Evolutionary conservation across 176 grass and related monocot genomes (phyloP), one percentile per base, ranked within the genome.

Genomic region (Elymus sibiricus): DNA sequence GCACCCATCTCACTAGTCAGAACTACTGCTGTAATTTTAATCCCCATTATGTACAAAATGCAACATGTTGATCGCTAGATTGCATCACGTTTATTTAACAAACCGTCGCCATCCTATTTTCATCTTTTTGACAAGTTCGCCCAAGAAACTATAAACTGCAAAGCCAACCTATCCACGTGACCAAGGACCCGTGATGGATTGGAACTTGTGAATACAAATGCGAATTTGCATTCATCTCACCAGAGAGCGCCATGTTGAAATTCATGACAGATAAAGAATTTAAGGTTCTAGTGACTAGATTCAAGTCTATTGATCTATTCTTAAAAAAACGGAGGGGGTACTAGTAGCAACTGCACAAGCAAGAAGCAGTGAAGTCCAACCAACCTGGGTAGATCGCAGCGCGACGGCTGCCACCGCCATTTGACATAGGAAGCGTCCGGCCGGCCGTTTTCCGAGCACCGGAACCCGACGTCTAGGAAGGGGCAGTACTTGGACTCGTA

Each of bases 371-470:
- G 28, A 12, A 56, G 25, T 44, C n/a, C 5, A 82, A 53, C n/a
- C 7, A 56, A 98, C 95, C 93, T 92, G 17, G 91, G 83, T 28
- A 98, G 93, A 87, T 95, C 79, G 86, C 95, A 98, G 80, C 86
- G 79, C 31, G 89, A 70, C 40, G 93, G 95, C 58, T 87, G 89
- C 95, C 95, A 98, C 13, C 93, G 86, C 93, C 92, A 95, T 88
- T 95, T 91, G 78, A 86, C 76, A 80, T 95, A 98, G 85, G 90
- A 74, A 4, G 49, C 27, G 69, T 98, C 95, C 13, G 72, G 60
- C 81, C 95, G 82, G 27, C 95, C 95, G 77, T 98, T 98, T 77
- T 98, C 91, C 6, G 93, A 90, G 91, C 95, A 98, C 46, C 95
- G 91, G 83, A 98, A 95, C 0, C 95, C 95, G 65, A 26, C 69